phyloP scores from a whole-genome alignment of 176 grass and related monocot genomes.

The Phragmites australis region DNA sequence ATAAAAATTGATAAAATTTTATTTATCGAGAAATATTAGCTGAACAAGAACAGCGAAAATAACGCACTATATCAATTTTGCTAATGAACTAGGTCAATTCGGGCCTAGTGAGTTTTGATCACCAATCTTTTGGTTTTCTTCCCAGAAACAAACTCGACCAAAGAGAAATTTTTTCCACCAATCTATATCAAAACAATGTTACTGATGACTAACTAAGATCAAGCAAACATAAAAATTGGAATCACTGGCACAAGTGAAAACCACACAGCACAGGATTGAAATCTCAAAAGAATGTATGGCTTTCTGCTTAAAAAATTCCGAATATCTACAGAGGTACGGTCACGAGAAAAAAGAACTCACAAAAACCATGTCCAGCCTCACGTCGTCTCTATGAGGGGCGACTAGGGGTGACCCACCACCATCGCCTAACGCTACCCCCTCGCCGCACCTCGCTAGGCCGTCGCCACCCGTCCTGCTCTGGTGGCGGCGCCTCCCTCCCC shows the following conservation, averaged over 20 bases:
- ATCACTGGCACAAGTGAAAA: not conserved
- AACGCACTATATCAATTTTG: too few relatives aligned
- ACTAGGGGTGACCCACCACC: too few relatives aligned
- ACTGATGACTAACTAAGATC: not conserved
- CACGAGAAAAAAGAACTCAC: too few relatives aligned
- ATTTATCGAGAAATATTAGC: too few relatives aligned
- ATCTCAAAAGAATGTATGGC: not conserved
- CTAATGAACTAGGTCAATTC: not conserved
- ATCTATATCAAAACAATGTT: not conserved
- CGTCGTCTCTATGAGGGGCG: too few relatives aligned
- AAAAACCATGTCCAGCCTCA: too few relatives aligned
- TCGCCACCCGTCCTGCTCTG: too few relatives aligned
- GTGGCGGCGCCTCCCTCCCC: too few relatives aligned
- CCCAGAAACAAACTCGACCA: not conserved
- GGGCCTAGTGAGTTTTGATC: not conserved
- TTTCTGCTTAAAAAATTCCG: not conserved
- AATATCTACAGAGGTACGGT: not conserved
- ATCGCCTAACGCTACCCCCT: too few relatives aligned
- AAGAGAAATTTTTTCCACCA: not conserved
- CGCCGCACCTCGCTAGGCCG: too few relatives aligned
- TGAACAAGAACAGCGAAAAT: too few relatives aligned
- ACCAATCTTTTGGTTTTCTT: not conserved
- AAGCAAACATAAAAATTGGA: not conserved
- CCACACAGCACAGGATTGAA: not conserved
- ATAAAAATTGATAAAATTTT: too few relatives aligned